Conservation (phyloP, 2,329 filamentous ascomycete genomes). For the Pseudofabraea citricarpa region DNA sequence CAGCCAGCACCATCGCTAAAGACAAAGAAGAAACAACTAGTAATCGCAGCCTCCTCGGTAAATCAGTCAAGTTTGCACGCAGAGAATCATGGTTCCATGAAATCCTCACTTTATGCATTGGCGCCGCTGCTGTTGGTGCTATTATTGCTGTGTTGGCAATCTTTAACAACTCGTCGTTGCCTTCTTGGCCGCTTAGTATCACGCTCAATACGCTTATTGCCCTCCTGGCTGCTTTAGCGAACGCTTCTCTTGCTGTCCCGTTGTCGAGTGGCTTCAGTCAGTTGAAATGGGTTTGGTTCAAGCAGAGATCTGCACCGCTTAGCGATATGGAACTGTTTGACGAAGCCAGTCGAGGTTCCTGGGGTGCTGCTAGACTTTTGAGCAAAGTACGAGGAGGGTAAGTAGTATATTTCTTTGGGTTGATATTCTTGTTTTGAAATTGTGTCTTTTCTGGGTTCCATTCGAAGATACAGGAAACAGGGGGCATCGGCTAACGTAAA, state of each 20-base stretch:
- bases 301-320: not conserved
- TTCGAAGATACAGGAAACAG: too few relatives aligned
- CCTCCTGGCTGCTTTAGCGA: slow-evolving; percentile 11
- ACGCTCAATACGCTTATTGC: slow-evolving; percentile 28
- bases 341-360: slow-evolving; percentile 1
- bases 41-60: not conserved
- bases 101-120: not conserved
- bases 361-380: not conserved
- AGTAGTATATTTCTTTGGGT: too few relatives aligned
- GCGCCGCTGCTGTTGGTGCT: not conserved
- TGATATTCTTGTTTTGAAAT: too few relatives aligned
- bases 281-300: slow-evolving; percentile 12
- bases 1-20: not conserved
- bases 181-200: slow-evolving; percentile 27
- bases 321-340: slow-evolving; percentile 2
- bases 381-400: not conserved
- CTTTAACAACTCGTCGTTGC: slow-evolving; percentile 22
- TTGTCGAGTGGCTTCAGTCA: slow-evolving; percentile 3
- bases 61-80: not conserved
- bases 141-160: slow-evolving; percentile 28
- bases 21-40: not conserved
- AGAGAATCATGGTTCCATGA: not conserved
- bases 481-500: too few relatives aligned
- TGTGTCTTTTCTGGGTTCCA: too few relatives aligned
- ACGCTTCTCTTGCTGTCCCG: not conserved